Base-by-base conservation (phyloP, 768 basidiomycete genomes). In the Pisolithus tinctorius region DNA sequence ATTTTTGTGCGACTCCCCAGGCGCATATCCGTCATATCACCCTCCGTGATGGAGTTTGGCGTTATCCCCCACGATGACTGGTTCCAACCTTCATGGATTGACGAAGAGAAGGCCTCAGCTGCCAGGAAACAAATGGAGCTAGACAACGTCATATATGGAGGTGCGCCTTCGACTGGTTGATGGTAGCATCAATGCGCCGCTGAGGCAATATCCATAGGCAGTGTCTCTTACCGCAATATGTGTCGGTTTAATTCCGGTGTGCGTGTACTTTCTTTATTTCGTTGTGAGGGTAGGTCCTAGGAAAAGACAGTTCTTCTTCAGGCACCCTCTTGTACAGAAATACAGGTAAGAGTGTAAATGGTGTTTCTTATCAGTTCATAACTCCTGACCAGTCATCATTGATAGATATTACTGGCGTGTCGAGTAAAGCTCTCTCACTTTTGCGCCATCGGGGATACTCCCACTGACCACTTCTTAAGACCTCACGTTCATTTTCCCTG, bases 181-280 rank as follows among this genome's bases (percentile, higher is more conserved):
- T n/a, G 10, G 31, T 4, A 10, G 26, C 13, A n/a, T 25, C 13
- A 17, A 17, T 16, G 34, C 25, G 23, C 4, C 13, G 4, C 45
- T 20, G 20, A 52, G 9, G 20, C 17, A 4, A 3, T 3, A 3
- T n/a, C 39, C 16, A 48, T 23, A 61, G 55, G 53, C 30, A 50
- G 55, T 53, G 45, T 55, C 31, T 16, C 69, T 3, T 86, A 88
- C 56, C 75, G 84, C 16, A 84, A 86, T 55, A 86, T 88, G 86
- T 88, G 86, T 65, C 73, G 86, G 17, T 88, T 78, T 70, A 84
- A 86, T 61, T 84, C 82, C 1, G 84, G 82, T 1, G 81, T 84
- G 55, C 59, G 78, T 69, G 3, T 20, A 23, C 11, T 25, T 8
- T 6, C 27, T 42, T 37, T 4, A 13, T 34, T 20, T 9, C 23